Evolutionary conservation across 441 rosid species (phyloP).

Genomic region (Iberis amara): DNA sequence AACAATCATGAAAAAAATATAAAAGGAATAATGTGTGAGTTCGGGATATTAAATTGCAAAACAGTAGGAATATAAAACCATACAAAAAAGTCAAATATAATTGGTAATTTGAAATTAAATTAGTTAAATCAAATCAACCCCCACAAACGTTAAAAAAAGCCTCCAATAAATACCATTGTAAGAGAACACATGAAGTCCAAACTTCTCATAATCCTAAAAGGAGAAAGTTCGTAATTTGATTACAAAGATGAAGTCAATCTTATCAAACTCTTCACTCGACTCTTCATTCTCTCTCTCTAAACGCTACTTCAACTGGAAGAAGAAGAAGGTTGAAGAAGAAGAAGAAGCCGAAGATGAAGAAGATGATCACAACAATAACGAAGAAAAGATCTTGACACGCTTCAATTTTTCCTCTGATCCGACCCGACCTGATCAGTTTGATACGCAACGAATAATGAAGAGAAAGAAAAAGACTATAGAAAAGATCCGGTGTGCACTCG

Average conservation of each 20-base stretch:
- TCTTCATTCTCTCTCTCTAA: slow-evolving; percentile 68
- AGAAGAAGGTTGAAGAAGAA: slow-evolving; percentile 47
- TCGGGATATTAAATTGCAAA: no score
- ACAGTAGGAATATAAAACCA: no score
- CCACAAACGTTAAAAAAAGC: no score
- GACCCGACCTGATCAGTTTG: slow-evolving; percentile 20
- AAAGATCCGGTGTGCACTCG: slow-evolving; percentile 49
- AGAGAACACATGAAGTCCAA: no score
- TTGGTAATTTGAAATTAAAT: no score
- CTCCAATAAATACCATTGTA: slow-evolving; percentile 2
- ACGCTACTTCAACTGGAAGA: slow-evolving; percentile 63
- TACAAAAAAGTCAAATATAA: no score
- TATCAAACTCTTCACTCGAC: slow-evolving; percentile 52
- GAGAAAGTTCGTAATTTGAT: no score
- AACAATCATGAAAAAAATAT: no score
- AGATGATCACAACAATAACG: slow-evolving; percentile 15
- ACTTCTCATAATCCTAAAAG: no score
- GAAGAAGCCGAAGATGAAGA: slow-evolving; percentile 35
- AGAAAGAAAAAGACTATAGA: slow-evolving; percentile 29
- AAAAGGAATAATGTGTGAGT: no score
- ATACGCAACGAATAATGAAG: slow-evolving; percentile 4
- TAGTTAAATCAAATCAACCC: no score
- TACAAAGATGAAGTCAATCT: slow-evolving; percentile 48
- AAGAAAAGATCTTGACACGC: slow-evolving; percentile 37
- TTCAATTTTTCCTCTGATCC: slow-evolving; percentile 33